Conservation (phyloP, 208 protist genomes). For the Leishmania mexicana region DNA sequence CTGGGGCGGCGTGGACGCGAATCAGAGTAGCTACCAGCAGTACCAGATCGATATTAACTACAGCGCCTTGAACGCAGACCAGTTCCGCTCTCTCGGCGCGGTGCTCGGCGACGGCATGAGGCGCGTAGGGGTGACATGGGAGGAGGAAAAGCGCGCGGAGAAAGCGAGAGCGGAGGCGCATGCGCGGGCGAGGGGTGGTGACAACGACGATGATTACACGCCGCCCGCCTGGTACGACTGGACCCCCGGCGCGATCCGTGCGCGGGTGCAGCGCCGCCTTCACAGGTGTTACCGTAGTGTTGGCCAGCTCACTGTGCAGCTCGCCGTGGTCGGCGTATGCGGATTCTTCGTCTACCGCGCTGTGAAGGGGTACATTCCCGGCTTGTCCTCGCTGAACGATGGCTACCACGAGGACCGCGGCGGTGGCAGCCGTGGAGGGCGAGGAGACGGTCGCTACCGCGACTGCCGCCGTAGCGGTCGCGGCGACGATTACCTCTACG, state of each 20-base stretch:
- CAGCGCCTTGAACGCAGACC: constrained; percentile 72
- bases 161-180: constrained; percentile 38
- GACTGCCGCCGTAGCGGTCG: not conserved
- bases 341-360: constrained; percentile 53
- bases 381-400: not conserved
- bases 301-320: constrained; percentile 66
- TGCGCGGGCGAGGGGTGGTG: constrained; percentile 9
- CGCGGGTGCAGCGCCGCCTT: constrained; percentile 69
- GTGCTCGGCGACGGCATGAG: constrained; percentile 76
- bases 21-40: constrained; percentile 45
- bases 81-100: constrained; percentile 78
- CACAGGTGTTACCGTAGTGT: constrained; percentile 59
- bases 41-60: constrained; percentile 73
- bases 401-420: not conserved
- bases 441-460: constrained; percentile 16
- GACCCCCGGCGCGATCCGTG: constrained; percentile 60
- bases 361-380: constrained; percentile 32
- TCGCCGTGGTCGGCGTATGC: constrained; percentile 43
- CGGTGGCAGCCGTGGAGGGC: not conserved
- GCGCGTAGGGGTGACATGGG: constrained; percentile 58
- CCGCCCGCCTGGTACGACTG: constrained; percentile 84
- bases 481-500: constrained; percentile 29
- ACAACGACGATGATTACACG: constrained; percentile 34
- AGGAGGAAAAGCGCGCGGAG: constrained; percentile 42
- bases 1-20: constrained; percentile 22